Base-by-base conservation (phyloP, 768 basidiomycete species). In the Tulasnella sp. region DNA sequence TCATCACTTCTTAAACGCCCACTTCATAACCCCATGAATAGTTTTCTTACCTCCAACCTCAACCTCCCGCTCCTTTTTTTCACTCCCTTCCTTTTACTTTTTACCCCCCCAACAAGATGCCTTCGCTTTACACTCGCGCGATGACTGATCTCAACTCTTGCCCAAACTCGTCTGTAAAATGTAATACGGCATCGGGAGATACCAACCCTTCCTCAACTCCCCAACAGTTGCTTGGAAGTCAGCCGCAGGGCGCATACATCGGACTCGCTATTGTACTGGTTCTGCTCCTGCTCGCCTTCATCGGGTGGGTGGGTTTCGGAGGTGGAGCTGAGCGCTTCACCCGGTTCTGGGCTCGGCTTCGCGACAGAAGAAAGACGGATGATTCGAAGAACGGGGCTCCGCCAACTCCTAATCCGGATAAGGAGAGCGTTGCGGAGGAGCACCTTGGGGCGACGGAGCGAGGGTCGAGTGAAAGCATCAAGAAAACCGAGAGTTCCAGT, bases 241-340 rank as follows among this genome's bases (percentile, higher is more conserved):
- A 64, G 58, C 58, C 58, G 58, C 25, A 64, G 1, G 58, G 58
- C 29, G 58, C 72, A 19, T 73, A 45, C 72, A 73, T 58, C 29
- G 72, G 39, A 0, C 72, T 73, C 42, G 72, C 72, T 12, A 73
- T 73, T 5, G 72, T 73, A 12, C 36, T 73, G 12, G 72, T 45
- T 37, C 22, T 73, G 37, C 22, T 73, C 19, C 40, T 73, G 12
- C 72, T 73, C n/a, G 72, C 19, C 22, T 73, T 73, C 52, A 31
- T 31, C n/a, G 72, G 72, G 22, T 73, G 72, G 72, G 19, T 73
- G 39, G 34, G 37, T 37, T 73, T 38, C 15, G 72, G 72, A 36
- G 42, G 42, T 8, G 72, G 72, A 36, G 17, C 37, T 15, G 14
- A 29, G 19, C 36, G 69, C 36, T 70, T 70, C 37, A 22, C 36